These are phyloP conservation scores for Colletotrichum kahawae DNA, from an alignment of 2,329 filamentous ascomycete genomes.

Conservation along the genomic window DNA sequence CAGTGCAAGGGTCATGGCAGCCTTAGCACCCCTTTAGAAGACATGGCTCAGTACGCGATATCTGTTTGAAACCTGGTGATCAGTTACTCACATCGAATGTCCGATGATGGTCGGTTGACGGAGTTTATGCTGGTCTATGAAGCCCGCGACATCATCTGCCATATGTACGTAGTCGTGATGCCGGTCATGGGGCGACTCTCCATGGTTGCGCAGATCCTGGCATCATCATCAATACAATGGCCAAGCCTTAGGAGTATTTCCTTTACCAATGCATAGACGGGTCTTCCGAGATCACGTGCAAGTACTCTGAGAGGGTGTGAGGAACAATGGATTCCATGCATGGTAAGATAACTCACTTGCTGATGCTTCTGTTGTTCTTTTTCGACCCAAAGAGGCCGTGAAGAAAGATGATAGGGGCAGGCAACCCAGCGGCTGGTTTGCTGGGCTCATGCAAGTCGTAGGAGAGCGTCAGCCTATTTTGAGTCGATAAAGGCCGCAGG, in stretches of 20 bases:
- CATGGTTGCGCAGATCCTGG: constrained; percentile 91
- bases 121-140: constrained; percentile 76
- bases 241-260: background rate
- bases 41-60: background rate
- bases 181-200: constrained; percentile 79
- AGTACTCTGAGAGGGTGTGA: constrained; percentile 62
- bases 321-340: constrained; percentile 11
- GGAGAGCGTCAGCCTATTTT: constrained; percentile 33
- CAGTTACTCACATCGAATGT: constrained; percentile 78
- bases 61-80: background rate
- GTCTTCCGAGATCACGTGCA: constrained; percentile 78
- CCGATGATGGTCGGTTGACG: constrained; percentile 79
- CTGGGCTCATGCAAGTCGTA: constrained; percentile 71
- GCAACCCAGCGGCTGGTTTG: constrained; percentile 40
- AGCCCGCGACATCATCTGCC: constrained; percentile 81
- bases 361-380: constrained; percentile 92
- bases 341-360: constrained; percentile 70
- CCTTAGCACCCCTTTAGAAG: constrained; percentile 78
- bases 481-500: background rate
- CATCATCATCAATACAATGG: constrained; percentile 8
- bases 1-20: constrained; percentile 86
- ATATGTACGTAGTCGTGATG: constrained; percentile 83
- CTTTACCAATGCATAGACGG: constrained; percentile 81
- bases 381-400: constrained; percentile 95
- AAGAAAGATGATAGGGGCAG: constrained; percentile 79